Evolutionary conservation across 148 eudicot genomes (phyloP), one percentile per base, ranked within the genome.

Genomic region (Polygonum aviculare): DNA sequence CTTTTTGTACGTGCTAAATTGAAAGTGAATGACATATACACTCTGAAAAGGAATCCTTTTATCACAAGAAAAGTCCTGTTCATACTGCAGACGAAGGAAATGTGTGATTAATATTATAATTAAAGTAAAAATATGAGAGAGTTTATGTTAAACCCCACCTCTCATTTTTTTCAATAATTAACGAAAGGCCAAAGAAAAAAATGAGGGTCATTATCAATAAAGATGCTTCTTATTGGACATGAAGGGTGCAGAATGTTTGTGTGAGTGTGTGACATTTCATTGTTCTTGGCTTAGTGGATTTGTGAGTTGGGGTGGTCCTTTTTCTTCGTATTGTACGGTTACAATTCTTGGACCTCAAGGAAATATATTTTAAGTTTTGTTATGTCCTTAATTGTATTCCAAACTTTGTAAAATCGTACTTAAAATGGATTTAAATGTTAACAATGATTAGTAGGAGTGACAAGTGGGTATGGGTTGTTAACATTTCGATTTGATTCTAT

Each of bases 21-120:
- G 26, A 19, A 54, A 60, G 18, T 70, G 71, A 57, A 55, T 79
- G 80, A 84, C 31, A 26, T 81, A 76, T 81, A 59, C 82, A 78
- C 63, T 33, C 77, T 41, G 8, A 22, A 38, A 22, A 38, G 72
- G 86, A 81, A 84, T 84, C 84, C 86, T 77, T 84, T 74, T 50
- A 18, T 35, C 71, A 14, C 71, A 65, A 65, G 71, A 65, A 65
- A 65, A 65, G 44, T 9, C 71, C 35, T 65, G 71, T 65, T 65
- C 71, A 65, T 14, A 65, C 44, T 65, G 35, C 71, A 65, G 16
- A 65, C 44, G 18, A 14, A 65, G 71, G 39, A 35, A 31, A 35
- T 22, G 40, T 33, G 70, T 63, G 70, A 63, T 63, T 35, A 35
- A 33, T 14, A 33, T 63, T 12, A 31, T 63, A 31, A 35, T 63